Evolutionary conservation across 1,284 basidiomycete genomes (phyloP), one percentile per base, ranked within the genome.

Genomic region (Rhodofomes roseus): DNA sequence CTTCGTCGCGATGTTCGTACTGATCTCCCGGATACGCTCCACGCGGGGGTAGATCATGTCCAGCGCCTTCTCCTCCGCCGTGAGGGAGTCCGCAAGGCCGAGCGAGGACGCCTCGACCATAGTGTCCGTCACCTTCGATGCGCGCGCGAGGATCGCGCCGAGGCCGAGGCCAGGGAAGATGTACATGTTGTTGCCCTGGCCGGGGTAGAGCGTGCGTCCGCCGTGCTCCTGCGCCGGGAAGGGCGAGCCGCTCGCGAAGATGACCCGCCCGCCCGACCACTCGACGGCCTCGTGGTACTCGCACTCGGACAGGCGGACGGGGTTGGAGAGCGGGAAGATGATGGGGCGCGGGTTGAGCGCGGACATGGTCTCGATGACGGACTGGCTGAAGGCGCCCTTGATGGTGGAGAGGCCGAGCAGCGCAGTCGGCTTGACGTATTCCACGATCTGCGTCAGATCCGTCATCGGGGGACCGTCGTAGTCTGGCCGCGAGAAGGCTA

Each of bases 281-380:
- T 83, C 77, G 59, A 97, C 84, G 1, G 95, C 94, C 65, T 96
- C 91, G 60, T 89, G 79, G 74, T 95, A 97, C 34, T 90, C 89
- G 70, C 90, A 91, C 72, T 94, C 92, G 40, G 90, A 92, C 59
- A 95, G 85, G 53, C 83, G 81, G 52, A 93, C 89, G 31, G 96
- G 96, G 78, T 98, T 98, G 37, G 92, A 95, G n/a, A 98, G 86
- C 53, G 96, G 93, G 83, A 98, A 97, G 73, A 98, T 87, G 79
- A 97, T 96, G 27, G 96, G 95, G 23, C 89, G 84, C 22, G 85
- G 79, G 77, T 96, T 97, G 66, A 92, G 80, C 54, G 84, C 81
- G n/a, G 89, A 86, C 94, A 98, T 96, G 12, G 83, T 78, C 66
- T 85, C 79, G 62, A 98, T 85, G 57, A 95, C 89, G 12, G 82